Conservation (phyloP, 345 rosid species). For the Populus ilicifolia region DNA sequence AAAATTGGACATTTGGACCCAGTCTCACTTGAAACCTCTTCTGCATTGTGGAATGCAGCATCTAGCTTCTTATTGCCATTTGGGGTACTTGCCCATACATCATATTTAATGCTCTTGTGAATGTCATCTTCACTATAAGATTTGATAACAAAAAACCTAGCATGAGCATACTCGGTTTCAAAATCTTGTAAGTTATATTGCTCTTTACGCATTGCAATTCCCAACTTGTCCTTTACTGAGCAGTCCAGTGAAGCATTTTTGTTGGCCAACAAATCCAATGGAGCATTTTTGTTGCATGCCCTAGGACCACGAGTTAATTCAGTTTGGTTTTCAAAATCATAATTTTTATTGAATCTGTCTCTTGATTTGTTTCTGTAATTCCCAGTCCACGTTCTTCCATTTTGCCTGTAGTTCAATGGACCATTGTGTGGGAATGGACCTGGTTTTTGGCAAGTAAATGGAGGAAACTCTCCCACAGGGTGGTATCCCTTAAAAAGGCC, state of each 20-base stretch:
- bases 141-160: slow-evolving; percentile 66
- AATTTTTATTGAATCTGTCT: slow-evolving; percentile 30
- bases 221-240: slow-evolving; percentile 35
- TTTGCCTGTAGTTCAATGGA: slow-evolving; percentile 33
- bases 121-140: slow-evolving; percentile 79
- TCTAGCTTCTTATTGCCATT: slow-evolving; percentile 71
- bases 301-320: slow-evolving; percentile 76
- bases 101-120: slow-evolving; percentile 69
- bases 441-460: slow-evolving; percentile 38
- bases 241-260: background rate
- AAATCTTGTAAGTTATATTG: slow-evolving; percentile 56
- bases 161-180: slow-evolving; percentile 44
- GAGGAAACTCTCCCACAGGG: slow-evolving; percentile 33
- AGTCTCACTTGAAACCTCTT: slow-evolving; percentile 37
- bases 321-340: slow-evolving; percentile 38
- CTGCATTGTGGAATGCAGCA: slow-evolving; percentile 55
- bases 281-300: slow-evolving; percentile 32
- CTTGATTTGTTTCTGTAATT: slow-evolving; percentile 33
- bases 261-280: slow-evolving; percentile 34
- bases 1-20: slow-evolving; percentile 56
- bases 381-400: slow-evolving; percentile 43
- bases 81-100: slow-evolving; percentile 73
- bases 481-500: slow-evolving; percentile 41
- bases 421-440: slow-evolving; percentile 28
- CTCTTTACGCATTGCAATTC: slow-evolving; percentile 33